These are phyloP conservation scores for Pseudogymnoascus sp. DNA, from an alignment of 2,329 filamentous ascomycete species.

Conservation along the genomic window DNA sequence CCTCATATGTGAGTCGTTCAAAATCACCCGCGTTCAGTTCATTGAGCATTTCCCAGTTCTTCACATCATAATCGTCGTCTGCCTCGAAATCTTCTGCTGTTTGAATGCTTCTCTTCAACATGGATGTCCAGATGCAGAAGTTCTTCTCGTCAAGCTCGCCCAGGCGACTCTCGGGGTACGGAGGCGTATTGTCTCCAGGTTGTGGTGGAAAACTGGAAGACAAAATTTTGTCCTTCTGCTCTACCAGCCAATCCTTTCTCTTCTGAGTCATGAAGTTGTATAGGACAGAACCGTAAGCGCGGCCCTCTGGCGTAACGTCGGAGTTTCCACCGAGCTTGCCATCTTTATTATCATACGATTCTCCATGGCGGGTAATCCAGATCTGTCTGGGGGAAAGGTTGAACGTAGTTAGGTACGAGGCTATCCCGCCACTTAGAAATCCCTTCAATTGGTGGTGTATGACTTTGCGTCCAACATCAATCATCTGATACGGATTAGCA, in stretches of 20 bases:
- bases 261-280: conserved; percentile 77
- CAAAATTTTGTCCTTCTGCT: conserved; percentile 69
- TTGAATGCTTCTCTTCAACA: conserved; percentile 83
- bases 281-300: conserved; percentile 68
- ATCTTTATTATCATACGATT: conserved; percentile 77
- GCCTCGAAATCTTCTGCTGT: conserved; percentile 81
- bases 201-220: conserved; percentile 79
- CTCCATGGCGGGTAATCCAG: conserved; percentile 94
- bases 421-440: conserved; percentile 85
- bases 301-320: conserved; percentile 69
- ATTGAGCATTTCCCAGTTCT: conserved; percentile 96
- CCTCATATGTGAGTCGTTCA: conserved; percentile 89
- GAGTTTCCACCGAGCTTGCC: conserved; percentile 91
- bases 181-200: conserved; percentile 85
- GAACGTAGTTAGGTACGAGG: conserved; percentile 93
- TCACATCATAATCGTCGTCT: conserved; percentile 92
- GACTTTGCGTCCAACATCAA: conserved; percentile 92
- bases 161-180: conserved; percentile 71
- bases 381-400: conserved; percentile 93
- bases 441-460: conserved; percentile 84
- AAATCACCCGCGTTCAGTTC: conserved; percentile 89
- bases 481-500: conserved; percentile 51
- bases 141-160: conserved; percentile 68
- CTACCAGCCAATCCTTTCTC: conserved; percentile 70
- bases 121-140: conserved; percentile 97